Percentiles rank a stretch among this genome's conserved stretches.
phyloP scores from a whole-genome alignment of 2,329 filamentous ascomycete genomes.

The Fusarium concolor region DNA sequence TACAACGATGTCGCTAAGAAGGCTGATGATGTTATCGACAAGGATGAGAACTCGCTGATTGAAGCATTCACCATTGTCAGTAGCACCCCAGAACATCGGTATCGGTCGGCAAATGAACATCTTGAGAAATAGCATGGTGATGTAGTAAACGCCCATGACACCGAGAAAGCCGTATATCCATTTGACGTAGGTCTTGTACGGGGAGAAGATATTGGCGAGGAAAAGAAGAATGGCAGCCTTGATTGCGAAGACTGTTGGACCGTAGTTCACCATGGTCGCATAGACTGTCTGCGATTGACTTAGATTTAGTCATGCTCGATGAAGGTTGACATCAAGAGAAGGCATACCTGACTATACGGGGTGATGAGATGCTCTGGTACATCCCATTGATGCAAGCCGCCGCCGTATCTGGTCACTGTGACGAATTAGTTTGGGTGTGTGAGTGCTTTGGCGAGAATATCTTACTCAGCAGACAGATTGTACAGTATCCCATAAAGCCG shows the following conservation, averaged over 20 bases:
- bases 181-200: conserved; percentile 30
- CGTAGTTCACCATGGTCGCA: conserved; percentile 33
- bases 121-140: conserved; percentile 23
- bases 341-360: conserved; percentile 16
- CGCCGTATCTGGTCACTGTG: conserved; percentile 20
- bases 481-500: conserved; percentile 30
- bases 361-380: conserved; percentile 20
- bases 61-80: conserved; percentile 21
- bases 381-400: conserved; percentile 30
- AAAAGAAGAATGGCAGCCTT: conserved; percentile 31
- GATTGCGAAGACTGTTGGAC: conserved; percentile 30
- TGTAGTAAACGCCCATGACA: conserved; percentile 23
- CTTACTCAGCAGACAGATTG: conserved; percentile 22
- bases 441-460: fast-evolving
- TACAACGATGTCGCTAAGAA: conserved; percentile 22
- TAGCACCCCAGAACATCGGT: conserved; percentile 26
- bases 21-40: conserved; percentile 32
- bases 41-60: conserved; percentile 23
- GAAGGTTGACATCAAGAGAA: too few relatives aligned
- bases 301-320: fast-evolving
- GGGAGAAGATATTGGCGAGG: conserved; percentile 19
- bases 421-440: fast-evolving
- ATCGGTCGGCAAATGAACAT: conserved; percentile 30
- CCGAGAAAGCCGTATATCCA: conserved; percentile 28
- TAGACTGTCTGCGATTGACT: conserved; percentile 11